Base-by-base conservation (phyloP, 148 eudicot genomes). In the Rhododendron griersonianum region DNA sequence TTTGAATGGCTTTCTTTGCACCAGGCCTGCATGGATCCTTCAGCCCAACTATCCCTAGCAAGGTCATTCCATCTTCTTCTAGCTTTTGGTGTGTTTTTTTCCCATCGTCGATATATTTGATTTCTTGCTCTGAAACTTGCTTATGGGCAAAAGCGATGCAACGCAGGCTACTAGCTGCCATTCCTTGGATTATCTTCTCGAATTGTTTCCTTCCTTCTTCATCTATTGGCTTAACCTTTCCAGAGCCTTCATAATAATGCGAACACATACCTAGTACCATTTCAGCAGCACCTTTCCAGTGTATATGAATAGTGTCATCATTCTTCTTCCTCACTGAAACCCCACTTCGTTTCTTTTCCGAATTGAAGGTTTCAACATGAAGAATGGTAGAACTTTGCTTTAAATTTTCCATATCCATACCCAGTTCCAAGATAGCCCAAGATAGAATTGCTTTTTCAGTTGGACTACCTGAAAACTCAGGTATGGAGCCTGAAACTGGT, bases 261-360 rank as follows among this genome's bases (percentile, higher is more conserved):
- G 93, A 87, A 82, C 98, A 96, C 92, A 86, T 85, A 85, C 89
- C 89, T 63, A 95, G 87, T 10, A 95, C 76, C 84, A 95, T 94
- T 85, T 95, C 97, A 81, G 98, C 98, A 30, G 97, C 98, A 86
- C 98, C 98, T 90, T 95, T 95, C 97, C 95, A 95, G 75, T 95
- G 98, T 85, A 94, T 90, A 63, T 91, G 89, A 28, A 86, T 79
- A 28, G 90, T 84, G 45, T 89, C 80, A 25, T 92, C 90, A 55
- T 88, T 88, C 45, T 87, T 86, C 73, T 87, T 91, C 88, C 69
- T 93, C 25, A 90, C 86, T 84, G 89, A 83, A 5, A 94, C 95
- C 16, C 98, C 98, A 80, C 98, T 94, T 84, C 95, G 87, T 88
- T 95, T 95, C 90, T 94, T 95, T 75, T 88, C 92, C 41, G 98